Base-by-base conservation (phyloP, 768 basidiomycete species). In the Naganishia onofrii region DNA sequence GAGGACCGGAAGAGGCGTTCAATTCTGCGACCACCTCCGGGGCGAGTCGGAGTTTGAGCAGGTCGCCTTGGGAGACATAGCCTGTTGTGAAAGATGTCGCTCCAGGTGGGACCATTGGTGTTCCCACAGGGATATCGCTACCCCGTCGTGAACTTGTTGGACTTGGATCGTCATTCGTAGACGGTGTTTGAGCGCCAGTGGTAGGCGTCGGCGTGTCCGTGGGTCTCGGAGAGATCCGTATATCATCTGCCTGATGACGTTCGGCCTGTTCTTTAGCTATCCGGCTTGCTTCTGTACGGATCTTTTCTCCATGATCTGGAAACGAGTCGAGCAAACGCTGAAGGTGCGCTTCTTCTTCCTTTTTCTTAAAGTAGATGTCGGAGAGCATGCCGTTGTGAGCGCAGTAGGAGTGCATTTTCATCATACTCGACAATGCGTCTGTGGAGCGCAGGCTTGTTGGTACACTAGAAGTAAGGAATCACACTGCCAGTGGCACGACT, bases 361-460 rank as follows among this genome's bases (percentile, higher is more conserved):
- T 66, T 2, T 75, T 72, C 2, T 72, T 73, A 55, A 53, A 70
- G 51, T 74, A 71, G 36, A 79, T 76, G n/a, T 77, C 79, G 70
- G 89, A 86, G 26, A 96, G 87, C 74, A 91, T 88, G 6, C 95
- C 92, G 76, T 97, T 97, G 52, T 89, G 86, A 26, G 88, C 85
- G 79, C 90, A 86, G 81, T 97, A 99, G 5, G 93, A 96, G 80
- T 99, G 94, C 85, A 95, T 89, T 82, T 83, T 83, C 83, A 83
- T 83, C 72, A 83, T 75, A 58, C 78, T 82, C 32, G 74, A 91
- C 26, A 98, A 83, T 10, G 90, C 88, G 78, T 97, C 94, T 58
- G 93, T n/a, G 3, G 8, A 19, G 36, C 2, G 17, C 9, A 6
- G 26, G 34, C 26, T n/a, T 17, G 8, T 13, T 15, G 51, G 23